A percentile compares a stretch with the other conserved stretches of the same genome.
These are phyloP conservation scores for Cucurbita maxima DNA, from an alignment of 306 rosid species.

Conservation along the genomic window DNA sequence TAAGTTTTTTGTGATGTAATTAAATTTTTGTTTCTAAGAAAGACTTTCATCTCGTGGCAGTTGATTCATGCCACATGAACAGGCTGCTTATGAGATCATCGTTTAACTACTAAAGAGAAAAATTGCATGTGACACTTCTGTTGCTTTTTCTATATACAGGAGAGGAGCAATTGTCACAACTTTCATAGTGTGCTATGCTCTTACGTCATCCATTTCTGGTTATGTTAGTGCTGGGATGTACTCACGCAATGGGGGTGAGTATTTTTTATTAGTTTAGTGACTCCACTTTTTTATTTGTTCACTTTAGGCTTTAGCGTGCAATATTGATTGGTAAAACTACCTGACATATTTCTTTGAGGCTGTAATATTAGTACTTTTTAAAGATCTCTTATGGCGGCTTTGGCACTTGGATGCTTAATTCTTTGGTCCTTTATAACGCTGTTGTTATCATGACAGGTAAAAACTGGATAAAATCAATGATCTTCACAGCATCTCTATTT, in stretches of 20 bases:
- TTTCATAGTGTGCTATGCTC: constrained; percentile 96
- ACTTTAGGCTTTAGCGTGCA: not conserved
- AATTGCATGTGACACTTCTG: constrained; percentile 1
- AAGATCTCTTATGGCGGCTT: not conserved
- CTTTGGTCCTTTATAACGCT: not conserved
- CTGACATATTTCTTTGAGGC: not conserved
- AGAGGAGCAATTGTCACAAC: constrained; percentile 99
- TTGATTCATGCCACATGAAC: not conserved
- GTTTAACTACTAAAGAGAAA: not conserved
- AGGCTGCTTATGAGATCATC: not conserved
- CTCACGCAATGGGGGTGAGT: constrained; percentile 88
- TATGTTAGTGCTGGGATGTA: constrained; percentile 99
- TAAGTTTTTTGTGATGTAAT: not conserved
- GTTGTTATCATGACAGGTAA: constrained; percentile 39
- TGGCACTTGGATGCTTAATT: not conserved
- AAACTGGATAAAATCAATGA: constrained; percentile 96
- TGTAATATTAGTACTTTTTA: not conserved
- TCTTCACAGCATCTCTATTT: constrained; percentile 90
- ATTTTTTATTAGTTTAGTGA: not conserved
- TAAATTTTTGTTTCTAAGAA: not conserved
- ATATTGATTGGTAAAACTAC: not conserved
- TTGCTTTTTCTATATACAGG: constrained; percentile 27
- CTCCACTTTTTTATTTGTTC: not conserved
- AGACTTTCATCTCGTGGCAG: no score
- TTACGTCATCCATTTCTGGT: constrained; percentile 95